phyloP scores from a whole-genome alignment of 148 eudicot genomes.

The Amaranthus cruentus region DNA sequence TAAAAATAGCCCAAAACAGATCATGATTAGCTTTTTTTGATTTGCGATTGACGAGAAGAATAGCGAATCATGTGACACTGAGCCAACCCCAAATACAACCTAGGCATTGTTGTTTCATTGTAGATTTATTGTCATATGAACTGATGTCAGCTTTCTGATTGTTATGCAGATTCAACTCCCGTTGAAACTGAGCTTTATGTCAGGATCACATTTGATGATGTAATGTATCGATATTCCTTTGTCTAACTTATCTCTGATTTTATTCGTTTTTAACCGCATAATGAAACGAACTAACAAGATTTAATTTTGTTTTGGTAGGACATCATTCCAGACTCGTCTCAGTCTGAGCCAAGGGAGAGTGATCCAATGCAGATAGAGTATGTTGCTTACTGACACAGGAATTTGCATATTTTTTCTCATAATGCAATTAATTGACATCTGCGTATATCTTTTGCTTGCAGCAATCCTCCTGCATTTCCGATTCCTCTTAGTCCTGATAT shows the following conservation, averaged over 20 bases:
- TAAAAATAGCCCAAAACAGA: too few species aligned
- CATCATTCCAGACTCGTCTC: conserved; percentile 16
- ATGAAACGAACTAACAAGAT: background rate
- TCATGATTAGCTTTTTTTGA: too few species aligned
- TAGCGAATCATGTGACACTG: too few species aligned
- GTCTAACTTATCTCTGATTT: background rate
- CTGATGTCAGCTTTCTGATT: conserved; percentile 1
- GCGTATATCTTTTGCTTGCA: conserved; percentile 18
- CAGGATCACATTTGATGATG: conserved; percentile 61
- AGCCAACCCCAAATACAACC: too few species aligned
- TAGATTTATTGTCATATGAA: background rate
- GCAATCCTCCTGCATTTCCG: conserved; percentile 30
- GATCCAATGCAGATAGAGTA: conserved; percentile 52
- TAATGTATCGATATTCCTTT: conserved; percentile 23
- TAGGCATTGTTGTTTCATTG: too few species aligned
- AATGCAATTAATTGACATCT: background rate
- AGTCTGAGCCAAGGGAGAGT: conserved; percentile 11
- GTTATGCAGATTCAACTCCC: conserved; percentile 49
- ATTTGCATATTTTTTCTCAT: background rate
- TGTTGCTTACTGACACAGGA: conserved; percentile 8
- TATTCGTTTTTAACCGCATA: background rate
- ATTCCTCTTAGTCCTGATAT: conserved; percentile 16
- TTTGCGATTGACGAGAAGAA: too few species aligned
- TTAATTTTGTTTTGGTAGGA: conserved; percentile 22
- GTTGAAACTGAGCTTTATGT: conserved; percentile 53